phyloP scores from a whole-genome alignment of 169 alveolate species.

The Toxoplasma gondii region DNA sequence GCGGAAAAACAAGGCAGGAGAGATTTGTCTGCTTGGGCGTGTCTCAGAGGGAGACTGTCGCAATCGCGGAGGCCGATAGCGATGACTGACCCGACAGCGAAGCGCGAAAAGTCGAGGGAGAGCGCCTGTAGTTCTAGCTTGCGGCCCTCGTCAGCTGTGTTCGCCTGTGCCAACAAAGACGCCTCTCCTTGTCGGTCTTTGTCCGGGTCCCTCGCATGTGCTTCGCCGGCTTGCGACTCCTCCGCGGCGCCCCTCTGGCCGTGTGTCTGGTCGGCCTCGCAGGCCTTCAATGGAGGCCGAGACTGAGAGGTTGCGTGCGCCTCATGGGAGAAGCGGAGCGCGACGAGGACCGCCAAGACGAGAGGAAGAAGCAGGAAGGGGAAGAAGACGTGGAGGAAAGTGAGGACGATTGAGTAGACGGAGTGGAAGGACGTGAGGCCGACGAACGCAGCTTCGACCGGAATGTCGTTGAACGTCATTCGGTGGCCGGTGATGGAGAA shows the following conservation, averaged over 20 bases:
- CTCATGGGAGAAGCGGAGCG: not conserved
- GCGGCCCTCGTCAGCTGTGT: too few species aligned
- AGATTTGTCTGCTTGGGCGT: not conserved
- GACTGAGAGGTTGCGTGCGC: not conserved
- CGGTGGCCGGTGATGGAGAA: slow-evolving; percentile 62
- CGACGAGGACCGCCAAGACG: not conserved
- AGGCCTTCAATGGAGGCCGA: too few species aligned
- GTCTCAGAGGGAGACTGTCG: not conserved
- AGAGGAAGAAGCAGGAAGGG: slow-evolving; percentile 1
- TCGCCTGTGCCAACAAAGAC: too few species aligned
- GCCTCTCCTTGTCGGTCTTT: too few species aligned
- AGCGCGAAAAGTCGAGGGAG: not conserved
- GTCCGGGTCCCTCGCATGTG: too few species aligned
- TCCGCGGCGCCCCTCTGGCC: too few species aligned
- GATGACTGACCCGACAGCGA: not conserved
- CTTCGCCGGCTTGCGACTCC: too few species aligned
- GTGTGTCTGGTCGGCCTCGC: too few species aligned
- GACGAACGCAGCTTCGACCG: slow-evolving; percentile 55
- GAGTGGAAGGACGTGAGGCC: slow-evolving; percentile 56
- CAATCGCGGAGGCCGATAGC: not conserved
- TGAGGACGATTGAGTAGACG: slow-evolving; percentile 10
- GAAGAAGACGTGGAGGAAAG: slow-evolving; percentile 52
- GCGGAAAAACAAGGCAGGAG: too few species aligned
- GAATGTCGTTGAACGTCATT: slow-evolving; percentile 53
- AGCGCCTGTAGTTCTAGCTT: too few species aligned